These are phyloP conservation scores for Cronartium quercuum DNA, from an alignment of 1,284 basidiomycete species.

Conservation along the genomic window DNA sequence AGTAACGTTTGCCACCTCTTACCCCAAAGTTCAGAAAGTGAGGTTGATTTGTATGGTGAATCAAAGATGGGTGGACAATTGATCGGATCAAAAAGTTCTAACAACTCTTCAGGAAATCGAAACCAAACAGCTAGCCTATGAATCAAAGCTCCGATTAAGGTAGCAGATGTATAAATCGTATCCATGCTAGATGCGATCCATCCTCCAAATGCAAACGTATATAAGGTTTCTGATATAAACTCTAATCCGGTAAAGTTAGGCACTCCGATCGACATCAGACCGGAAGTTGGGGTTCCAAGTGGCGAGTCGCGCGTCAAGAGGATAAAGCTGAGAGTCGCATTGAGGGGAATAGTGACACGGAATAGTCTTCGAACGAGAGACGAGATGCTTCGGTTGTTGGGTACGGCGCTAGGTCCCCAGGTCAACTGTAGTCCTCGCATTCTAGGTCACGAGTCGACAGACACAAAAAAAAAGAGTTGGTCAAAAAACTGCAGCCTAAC, in stretches of 20 bases:
- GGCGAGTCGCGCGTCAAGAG: background rate
- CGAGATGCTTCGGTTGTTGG: background rate
- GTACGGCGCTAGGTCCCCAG: slow-evolving; percentile 4
- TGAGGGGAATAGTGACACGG: slow-evolving; percentile 2
- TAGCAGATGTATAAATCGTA: background rate
- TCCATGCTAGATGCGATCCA: slow-evolving; percentile 13
- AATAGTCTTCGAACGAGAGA: background rate
- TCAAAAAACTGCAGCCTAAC: background rate
- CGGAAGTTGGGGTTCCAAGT: background rate
- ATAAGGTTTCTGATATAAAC: slow-evolving; percentile 7
- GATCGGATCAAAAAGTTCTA: slow-evolving; percentile 11
- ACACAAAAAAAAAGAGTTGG: background rate
- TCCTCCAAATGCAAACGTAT: background rate
- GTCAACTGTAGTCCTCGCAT: slow-evolving; percentile 19
- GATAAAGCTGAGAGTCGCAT: background rate
- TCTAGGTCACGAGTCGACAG: background rate
- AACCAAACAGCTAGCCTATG: background rate
- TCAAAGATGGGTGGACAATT: slow-evolving; percentile 50
- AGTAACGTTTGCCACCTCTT: slow-evolving; percentile 53
- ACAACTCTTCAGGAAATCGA: background rate
- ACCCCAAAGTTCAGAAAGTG: slow-evolving; percentile 56
- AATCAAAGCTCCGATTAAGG: background rate
- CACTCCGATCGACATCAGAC: slow-evolving; percentile 1
- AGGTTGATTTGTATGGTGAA: slow-evolving; percentile 54
- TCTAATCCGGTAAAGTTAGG: background rate